A percentile compares a stretch with the other conserved stretches of the same genome.
Conservation (phyloP, 139 green algal species). For the Zygnema circumcarinatum region DNA sequence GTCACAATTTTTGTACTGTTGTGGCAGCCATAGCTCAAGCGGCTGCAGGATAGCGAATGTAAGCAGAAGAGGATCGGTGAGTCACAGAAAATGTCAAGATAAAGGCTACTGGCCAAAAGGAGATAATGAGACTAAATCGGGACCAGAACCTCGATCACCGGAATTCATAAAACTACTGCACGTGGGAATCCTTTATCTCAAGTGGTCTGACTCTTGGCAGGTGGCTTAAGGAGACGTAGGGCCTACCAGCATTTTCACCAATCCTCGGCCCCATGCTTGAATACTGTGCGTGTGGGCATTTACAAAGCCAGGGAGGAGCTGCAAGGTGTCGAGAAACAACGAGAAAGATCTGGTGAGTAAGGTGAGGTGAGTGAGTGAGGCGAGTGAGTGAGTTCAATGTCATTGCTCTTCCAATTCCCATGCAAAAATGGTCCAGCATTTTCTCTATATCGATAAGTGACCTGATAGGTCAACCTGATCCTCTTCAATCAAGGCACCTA, state of each 20-base stretch:
- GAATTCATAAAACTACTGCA: neutral
- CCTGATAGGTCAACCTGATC: too few species aligned
- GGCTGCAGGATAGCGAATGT: neutral
- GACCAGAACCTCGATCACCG: too few species aligned
- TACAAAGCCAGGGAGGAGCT: conserved; percentile 55
- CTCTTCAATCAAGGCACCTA: neutral
- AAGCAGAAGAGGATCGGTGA: neutral
- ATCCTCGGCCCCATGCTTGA: conserved; percentile 41
- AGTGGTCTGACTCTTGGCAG: neutral
- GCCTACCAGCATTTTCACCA: conserved; percentile 19
- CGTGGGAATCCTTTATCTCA: neutral
- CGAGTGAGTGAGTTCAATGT: neutral
- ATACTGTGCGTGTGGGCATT: conserved; percentile 60
- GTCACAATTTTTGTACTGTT: conserved; percentile 37
- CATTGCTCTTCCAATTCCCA: too few species aligned
- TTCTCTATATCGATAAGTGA: neutral
- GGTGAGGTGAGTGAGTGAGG: neutral
- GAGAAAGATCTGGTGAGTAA: neutral
- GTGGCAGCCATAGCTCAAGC: conserved; percentile 50
- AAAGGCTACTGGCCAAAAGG: neutral
- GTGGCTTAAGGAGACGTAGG: neutral
- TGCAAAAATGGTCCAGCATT: neutral
- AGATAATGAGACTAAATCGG: neutral
- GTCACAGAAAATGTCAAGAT: too few species aligned
- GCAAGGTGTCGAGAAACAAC: neutral